Base-by-base conservation (phyloP, 2,329 filamentous ascomycete species). In the Fusarium oxysporum region DNA sequence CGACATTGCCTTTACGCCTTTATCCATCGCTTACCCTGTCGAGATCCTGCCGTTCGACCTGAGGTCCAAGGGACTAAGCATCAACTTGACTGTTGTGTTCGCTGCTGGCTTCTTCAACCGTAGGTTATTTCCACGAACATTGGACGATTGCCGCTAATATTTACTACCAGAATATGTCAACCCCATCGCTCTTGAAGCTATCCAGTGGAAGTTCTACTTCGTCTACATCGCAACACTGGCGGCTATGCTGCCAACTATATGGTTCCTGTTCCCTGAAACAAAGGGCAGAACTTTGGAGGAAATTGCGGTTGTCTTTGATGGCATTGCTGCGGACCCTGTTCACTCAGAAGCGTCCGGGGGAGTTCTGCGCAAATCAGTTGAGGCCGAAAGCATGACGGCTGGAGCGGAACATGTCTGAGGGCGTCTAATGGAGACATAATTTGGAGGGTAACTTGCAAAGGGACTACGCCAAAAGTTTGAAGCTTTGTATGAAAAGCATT, bases 261-360 rank as follows among this genome's bases (percentile, higher is more conserved):
- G 62, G 65, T 70, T 73, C 14, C 32, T 63, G 8, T 73, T 72
- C 17, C 70, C 70, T 0, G 71, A 73, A 23, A 73, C 71, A 1
- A 73, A 73, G 19, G 70, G 70, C 3, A 47, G 55, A 25, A 68
- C 70, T 4, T 35, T 73, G n/a, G 71, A 73, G 16, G 70, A 73
- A 10, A 71, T 71, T 21, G 68, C 41, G 9, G 47, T 68, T 2
- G 38, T 71, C 5, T 71, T 71, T 43, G 69, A 71, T 4, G 68
- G 62, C 2, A 40, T 43, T 2, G 65, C 48, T 40, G 59, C 48
- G 11, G 47, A 59, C 25, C 65, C 56, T 14, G 3, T 48, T 11
- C n/a, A 23, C 8, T 47, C 56, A 9, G 32, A 23, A 25, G 25
- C 8, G 11, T 28, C 16, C 5, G 21, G 11, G 5, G 48, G 54